These are phyloP conservation scores for Stachybotrys echinatus DNA, from an alignment of 2,329 filamentous ascomycete species.

Conservation along the genomic window DNA sequence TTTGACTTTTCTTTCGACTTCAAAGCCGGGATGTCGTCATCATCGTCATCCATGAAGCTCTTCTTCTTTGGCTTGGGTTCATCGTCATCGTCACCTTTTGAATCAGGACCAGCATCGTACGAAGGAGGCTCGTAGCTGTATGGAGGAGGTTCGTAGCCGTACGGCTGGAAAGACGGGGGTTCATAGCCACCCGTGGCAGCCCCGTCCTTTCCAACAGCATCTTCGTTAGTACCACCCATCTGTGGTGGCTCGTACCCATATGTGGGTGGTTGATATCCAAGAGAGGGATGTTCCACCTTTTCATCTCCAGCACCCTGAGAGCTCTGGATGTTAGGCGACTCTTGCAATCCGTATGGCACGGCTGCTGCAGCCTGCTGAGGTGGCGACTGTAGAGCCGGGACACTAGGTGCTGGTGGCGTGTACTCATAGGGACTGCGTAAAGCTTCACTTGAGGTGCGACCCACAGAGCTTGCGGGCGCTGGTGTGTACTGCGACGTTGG, in stretches of 20 bases:
- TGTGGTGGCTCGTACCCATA: conserved; percentile 49
- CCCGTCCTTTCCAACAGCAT: conserved; percentile 15
- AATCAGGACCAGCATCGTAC: conserved; percentile 47
- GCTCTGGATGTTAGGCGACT: conserved; percentile 14
- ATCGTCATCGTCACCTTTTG: conserved; percentile 35
- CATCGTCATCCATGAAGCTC: conserved; percentile 76
- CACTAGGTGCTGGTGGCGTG: conserved; percentile 9
- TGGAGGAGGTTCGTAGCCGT: conserved; percentile 52
- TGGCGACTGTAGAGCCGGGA: conserved; percentile 11
- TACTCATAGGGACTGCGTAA: conserved; percentile 31
- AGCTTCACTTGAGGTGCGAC: conserved; percentile 23
- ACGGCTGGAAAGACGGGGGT: conserved; percentile 57
- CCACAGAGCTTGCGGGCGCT: conserved; percentile 18
- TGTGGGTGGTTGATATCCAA: conserved; percentile 39
- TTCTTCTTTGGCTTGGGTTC: conserved; percentile 65
- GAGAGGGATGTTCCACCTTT: conserved; percentile 11
- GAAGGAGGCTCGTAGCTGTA: conserved; percentile 54
- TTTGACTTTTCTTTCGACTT: conserved; percentile 54
- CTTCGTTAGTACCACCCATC: conserved; percentile 14
- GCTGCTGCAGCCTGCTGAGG: conserved; percentile 1
- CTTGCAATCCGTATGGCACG: conserved; percentile 19
- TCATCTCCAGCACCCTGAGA: conserved; percentile 6
- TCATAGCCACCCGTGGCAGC: conserved; percentile 46
- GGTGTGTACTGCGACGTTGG: conserved; percentile 48
- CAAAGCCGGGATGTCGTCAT: conserved; percentile 58